A percentile compares a stretch with the other conserved stretches of the same genome.
phyloP scores from a whole-genome alignment of 805 yeast species.

The Saccharomycopsis synnaedendra region DNA sequence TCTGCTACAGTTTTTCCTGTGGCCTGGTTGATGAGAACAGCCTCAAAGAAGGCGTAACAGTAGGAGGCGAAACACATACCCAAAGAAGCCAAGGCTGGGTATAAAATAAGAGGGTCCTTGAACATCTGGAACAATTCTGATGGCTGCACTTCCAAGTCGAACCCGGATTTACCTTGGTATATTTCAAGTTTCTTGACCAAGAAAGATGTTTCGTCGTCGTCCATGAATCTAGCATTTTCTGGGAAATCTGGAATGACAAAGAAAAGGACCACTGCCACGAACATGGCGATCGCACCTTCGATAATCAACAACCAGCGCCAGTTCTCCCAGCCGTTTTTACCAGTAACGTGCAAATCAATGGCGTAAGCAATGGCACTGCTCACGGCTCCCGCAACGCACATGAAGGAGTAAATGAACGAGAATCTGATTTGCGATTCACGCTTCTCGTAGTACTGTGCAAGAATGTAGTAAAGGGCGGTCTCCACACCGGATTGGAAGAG shows the following conservation, averaged over 20 bases:
- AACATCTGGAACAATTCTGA: conserved; percentile 36
- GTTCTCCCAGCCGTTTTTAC: conserved; percentile 32
- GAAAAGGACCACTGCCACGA: conserved; percentile 22
- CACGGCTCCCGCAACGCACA: conserved; percentile 69
- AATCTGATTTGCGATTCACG: conserved; percentile 59
- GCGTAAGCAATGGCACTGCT: conserved; percentile 64
- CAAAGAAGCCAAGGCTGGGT: conserved; percentile 11
- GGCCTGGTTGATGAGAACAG: conserved; percentile 9
- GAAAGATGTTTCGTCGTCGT: conserved; percentile 38
- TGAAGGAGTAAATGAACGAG: conserved; percentile 51
- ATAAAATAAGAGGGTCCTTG: conserved; percentile 14
- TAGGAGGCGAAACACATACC: conserved; percentile 15
- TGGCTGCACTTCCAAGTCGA: conserved; percentile 34
- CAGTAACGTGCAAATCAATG: conserved; percentile 37
- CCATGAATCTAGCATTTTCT: conserved; percentile 48
- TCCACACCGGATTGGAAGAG: conserved; percentile 60
- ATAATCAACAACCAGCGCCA: conserved; percentile 44
- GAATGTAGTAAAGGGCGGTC: conserved; percentile 64
- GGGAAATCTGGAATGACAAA: conserved; percentile 66
- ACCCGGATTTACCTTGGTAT: conserved; percentile 39
- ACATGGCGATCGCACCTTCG: conserved; percentile 30
- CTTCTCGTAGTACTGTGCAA: conserved; percentile 54
- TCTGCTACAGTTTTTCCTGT: conserved; percentile 8
- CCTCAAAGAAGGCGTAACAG: conserved; percentile 15
- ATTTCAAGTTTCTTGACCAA: conserved; percentile 48